Conservation (phyloP, 768 basidiomycete species). For the Boletus eberwhitei region DNA sequence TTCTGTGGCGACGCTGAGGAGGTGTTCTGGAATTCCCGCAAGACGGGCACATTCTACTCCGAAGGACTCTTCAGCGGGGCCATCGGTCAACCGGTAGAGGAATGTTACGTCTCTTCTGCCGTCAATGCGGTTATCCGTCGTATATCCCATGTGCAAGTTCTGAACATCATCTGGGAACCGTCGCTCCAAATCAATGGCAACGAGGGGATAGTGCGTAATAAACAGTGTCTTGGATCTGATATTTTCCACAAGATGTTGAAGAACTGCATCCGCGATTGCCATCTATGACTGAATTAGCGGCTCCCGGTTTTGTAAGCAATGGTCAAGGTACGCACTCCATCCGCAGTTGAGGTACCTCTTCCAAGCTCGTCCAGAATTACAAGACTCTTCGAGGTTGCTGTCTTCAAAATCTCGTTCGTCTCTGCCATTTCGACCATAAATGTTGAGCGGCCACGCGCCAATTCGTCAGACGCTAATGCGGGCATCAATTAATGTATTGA, state of each 20-base stretch:
- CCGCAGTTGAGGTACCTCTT: conserved; percentile 88
- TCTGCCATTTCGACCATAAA: conserved; percentile 98
- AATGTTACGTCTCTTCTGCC: conserved; percentile 83
- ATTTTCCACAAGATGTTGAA: conserved; percentile 62
- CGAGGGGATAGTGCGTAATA: conserved; percentile 91
- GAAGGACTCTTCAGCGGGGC: conserved; percentile 80
- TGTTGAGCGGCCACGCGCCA: conserved; percentile 82
- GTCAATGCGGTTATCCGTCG: conserved; percentile 62
- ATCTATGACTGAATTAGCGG: conserved; percentile 45
- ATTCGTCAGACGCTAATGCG: conserved; percentile 74
- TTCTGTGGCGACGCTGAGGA: conserved; percentile 60
- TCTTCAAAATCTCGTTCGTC: conserved; percentile 82
- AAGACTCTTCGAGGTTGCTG: conserved; percentile 70
- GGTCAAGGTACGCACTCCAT: conserved; percentile 54
- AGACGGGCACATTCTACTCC: conserved; percentile 91
- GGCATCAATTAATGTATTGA: not conserved
- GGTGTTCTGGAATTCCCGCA: conserved; percentile 71
- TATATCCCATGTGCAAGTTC: conserved; percentile 87
- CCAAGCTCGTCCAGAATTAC: conserved; percentile 92
- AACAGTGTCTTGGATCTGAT: conserved; percentile 76
- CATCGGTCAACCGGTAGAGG: conserved; percentile 70
- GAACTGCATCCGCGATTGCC: conserved; percentile 81
- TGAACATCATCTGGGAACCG: conserved; percentile 58
- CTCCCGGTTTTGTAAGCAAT: not conserved
- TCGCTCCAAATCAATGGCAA: conserved; percentile 65